Conservation (phyloP, 257 asterid genomes). For the Nicotiana knightiana region DNA sequence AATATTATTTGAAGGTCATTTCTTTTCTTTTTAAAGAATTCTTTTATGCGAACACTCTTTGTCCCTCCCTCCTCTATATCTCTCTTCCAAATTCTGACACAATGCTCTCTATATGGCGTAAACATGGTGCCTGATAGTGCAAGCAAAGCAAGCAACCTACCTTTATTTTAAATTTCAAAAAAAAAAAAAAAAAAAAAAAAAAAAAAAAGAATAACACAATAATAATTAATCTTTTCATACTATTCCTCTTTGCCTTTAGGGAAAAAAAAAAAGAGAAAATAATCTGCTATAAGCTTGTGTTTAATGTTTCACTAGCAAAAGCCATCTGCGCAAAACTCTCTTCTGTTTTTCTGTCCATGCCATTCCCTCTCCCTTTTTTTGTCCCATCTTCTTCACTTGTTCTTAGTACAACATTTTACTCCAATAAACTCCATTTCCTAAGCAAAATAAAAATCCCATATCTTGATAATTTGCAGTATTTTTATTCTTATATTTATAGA, state of each 20-base stretch:
- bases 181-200: background rate
- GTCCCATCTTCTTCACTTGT: background rate
- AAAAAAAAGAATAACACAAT: background rate
- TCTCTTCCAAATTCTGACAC: slow-evolving; percentile 41
- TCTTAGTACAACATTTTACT: slow-evolving; percentile 2
- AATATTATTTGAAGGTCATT: background rate
- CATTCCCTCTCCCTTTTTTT: slow-evolving; percentile 9
- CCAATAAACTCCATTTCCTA: background rate
- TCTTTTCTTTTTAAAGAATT: background rate
- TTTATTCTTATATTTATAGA: background rate
- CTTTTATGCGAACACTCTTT: background rate
- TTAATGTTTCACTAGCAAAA: slow-evolving; percentile 60
- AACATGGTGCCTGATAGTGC: slow-evolving; percentile 84
- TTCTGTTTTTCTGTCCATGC: slow-evolving; percentile 3
- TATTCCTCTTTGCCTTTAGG: background rate
- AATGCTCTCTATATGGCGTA: slow-evolving; percentile 60
- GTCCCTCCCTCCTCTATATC: background rate
- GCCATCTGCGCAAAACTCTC: slow-evolving; percentile 37
- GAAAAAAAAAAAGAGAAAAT: background rate
- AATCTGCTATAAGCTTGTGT: slow-evolving; percentile 64
- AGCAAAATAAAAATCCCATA: background rate
- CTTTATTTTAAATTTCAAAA: background rate
- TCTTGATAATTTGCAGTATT: background rate
- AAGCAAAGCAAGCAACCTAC: slow-evolving; percentile 79
- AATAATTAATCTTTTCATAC: background rate